Evolutionary conservation across 371 early-diverging fungal species (phyloP).

Genomic region (Synchytrium microbalum): DNA sequence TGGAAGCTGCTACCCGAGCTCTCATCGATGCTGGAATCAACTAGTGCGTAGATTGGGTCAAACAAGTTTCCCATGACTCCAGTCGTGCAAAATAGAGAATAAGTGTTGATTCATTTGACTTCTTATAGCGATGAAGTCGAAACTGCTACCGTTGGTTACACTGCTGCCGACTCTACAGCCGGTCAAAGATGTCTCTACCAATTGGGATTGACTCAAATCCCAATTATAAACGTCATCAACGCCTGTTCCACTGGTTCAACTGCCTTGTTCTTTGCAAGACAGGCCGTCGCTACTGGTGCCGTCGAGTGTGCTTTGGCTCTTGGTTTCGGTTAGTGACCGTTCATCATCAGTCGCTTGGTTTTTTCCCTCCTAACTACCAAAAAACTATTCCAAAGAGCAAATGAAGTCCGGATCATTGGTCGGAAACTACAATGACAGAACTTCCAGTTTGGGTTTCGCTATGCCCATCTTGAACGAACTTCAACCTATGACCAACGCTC

Average conservation of each 20-base stretch:
- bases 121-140: conserved; percentile 62
- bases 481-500: conserved; percentile 46
- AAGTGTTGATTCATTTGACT: too few species aligned
- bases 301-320: conserved; percentile 67
- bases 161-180: too few species aligned
- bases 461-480: conserved; percentile 46
- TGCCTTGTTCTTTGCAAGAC: conserved; percentile 63
- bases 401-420: conserved; percentile 55
- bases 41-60: too few species aligned
- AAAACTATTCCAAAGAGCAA: too few species aligned
- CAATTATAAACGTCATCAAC: conserved; percentile 67
- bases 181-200: conserved; percentile 46
- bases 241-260: conserved; percentile 73
- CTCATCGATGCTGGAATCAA: conserved; percentile 57
- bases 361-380: too few species aligned
- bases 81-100: too few species aligned
- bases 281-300: conserved; percentile 53
- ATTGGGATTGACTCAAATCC: conserved; percentile 10
- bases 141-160: conserved; percentile 29
- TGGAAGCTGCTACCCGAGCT: conserved; percentile 69
- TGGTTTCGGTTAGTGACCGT: conserved; percentile 72
- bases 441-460: conserved; percentile 56
- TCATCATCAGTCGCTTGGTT: too few species aligned
- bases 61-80: too few species aligned
- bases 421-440: conserved; percentile 51